Conservation (phyloP, 345 rosid genomes). For the Lepidium aucheri region DNA sequence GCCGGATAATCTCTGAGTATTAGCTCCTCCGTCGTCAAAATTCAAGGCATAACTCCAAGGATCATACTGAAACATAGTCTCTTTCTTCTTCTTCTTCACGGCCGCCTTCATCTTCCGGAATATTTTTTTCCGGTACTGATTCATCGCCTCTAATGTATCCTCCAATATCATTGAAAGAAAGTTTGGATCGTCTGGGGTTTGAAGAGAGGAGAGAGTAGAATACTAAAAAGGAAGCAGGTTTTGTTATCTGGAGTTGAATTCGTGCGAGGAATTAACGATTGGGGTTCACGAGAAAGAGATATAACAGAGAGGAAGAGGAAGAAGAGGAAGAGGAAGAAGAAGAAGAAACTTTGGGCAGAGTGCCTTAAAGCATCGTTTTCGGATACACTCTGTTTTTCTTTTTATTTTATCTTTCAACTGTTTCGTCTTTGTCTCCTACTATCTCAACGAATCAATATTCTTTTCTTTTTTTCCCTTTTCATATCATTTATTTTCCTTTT, state of each 20-base stretch:
- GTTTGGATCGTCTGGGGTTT: not conserved
- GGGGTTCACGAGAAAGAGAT: constrained; percentile 31
- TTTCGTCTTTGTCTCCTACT: constrained; percentile 26
- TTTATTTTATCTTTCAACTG: not conserved
- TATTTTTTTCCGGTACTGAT: constrained; percentile 19
- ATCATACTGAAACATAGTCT: constrained; percentile 72
- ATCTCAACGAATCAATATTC: constrained; percentile 12
- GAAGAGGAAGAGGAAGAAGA: constrained; percentile 27
- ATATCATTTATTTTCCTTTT: not conserved
- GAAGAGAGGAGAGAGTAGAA: not conserved
- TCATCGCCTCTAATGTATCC: constrained; percentile 15
- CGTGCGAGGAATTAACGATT: constrained; percentile 26
- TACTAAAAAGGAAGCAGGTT: constrained; percentile 19
- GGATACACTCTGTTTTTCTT: constrained; percentile 16
- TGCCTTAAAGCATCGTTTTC: constrained; percentile 24
- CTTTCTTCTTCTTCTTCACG: constrained; percentile 18
- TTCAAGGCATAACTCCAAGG: constrained; percentile 82
- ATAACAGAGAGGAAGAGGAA: constrained; percentile 22
- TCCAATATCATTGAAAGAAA: constrained; percentile 24
- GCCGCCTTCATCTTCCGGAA: constrained; percentile 14
- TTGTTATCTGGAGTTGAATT: not conserved
- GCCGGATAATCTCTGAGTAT: constrained; percentile 4
- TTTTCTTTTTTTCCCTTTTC: not conserved
- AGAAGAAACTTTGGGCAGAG: constrained; percentile 31
- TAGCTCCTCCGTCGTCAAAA: constrained; percentile 57